These are phyloP conservation scores for Boletus fagicola DNA, from an alignment of 768 basidiomycete species.

Conservation along the genomic window DNA sequence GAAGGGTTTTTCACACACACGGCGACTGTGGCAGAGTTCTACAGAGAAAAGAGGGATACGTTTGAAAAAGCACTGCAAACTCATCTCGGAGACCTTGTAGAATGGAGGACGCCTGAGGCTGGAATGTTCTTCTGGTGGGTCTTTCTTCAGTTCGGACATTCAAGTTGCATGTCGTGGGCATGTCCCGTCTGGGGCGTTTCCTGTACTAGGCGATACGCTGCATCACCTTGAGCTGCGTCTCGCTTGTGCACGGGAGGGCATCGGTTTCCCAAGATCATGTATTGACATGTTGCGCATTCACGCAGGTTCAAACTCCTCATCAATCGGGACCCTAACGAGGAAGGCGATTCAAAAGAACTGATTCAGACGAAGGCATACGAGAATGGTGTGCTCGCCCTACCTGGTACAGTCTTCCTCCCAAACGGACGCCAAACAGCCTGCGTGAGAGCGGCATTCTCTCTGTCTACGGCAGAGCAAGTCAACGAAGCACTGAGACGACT, in stretches of 20 bases:
- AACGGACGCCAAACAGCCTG: slow-evolving; percentile 65
- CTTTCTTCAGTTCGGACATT: slow-evolving; percentile 11
- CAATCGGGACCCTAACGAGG: slow-evolving; percentile 31
- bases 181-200: slow-evolving; percentile 6
- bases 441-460: slow-evolving; percentile 81
- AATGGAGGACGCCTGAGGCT: slow-evolving; percentile 68
- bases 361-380: slow-evolving; percentile 75
- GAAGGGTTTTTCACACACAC: slow-evolving; percentile 72
- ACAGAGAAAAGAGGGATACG: slow-evolving; percentile 67
- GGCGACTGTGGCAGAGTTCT: slow-evolving; percentile 66
- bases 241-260: not conserved
- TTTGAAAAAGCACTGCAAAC: slow-evolving; percentile 76
- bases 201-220: not conserved
- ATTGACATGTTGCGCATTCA: slow-evolving; percentile 16
- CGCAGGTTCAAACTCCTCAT: slow-evolving; percentile 70
- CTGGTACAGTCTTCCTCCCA: slow-evolving; percentile 81
- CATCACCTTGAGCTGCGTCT: slow-evolving; percentile 3
- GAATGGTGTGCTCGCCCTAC: slow-evolving; percentile 85
- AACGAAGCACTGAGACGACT: slow-evolving; percentile 72
- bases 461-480: slow-evolving; percentile 62
- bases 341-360: slow-evolving; percentile 68
- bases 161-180: slow-evolving; percentile 2
- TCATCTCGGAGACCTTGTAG: slow-evolving; percentile 75
- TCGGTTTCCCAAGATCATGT: slow-evolving; percentile 12
- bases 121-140: slow-evolving; percentile 89